Evolutionary conservation across 2,329 filamentous ascomycete species (phyloP).

Genomic region (Xylaria sp.): DNA sequence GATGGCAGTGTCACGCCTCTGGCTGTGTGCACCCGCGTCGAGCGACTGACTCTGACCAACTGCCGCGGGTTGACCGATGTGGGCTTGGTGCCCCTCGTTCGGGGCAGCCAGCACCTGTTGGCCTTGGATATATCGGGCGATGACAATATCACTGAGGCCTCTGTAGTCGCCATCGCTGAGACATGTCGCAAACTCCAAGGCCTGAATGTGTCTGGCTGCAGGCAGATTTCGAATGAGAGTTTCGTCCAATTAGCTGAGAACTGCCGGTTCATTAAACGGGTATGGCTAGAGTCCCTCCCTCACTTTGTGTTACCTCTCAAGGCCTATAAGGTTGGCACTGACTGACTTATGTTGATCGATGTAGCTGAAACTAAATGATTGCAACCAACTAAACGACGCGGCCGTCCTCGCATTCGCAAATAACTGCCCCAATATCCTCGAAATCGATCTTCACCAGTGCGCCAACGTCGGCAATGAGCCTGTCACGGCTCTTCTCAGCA

Average conservation of each 20-base stretch:
- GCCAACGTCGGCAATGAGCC: constrained; percentile 82
- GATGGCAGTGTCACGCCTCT: constrained; percentile 90
- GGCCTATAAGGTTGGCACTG: constrained; percentile 6
- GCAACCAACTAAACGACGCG: constrained; percentile 82
- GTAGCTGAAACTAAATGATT: constrained; percentile 96
- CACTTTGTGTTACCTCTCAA: not conserved
- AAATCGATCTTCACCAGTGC: constrained; percentile 94
- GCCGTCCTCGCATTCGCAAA: constrained; percentile 87
- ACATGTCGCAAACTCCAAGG: constrained; percentile 90
- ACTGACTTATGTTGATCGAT: constrained; percentile 46
- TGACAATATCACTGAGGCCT: constrained; percentile 61
- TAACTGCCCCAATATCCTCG: constrained; percentile 90
- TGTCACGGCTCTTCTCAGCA: constrained; percentile 80
- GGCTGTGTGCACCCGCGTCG: constrained; percentile 85
- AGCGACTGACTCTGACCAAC: constrained; percentile 91
- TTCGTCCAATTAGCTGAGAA: constrained; percentile 81
- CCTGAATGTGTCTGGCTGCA: constrained; percentile 89
- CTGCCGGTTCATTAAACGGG: constrained; percentile 87
- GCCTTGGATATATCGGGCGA: constrained; percentile 91
- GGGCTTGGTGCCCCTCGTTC: constrained; percentile 81
- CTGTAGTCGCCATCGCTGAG: constrained; percentile 71
- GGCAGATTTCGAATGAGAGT: constrained; percentile 85
- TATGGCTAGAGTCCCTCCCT: constrained; percentile 58
- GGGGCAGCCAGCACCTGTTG: constrained; percentile 81
- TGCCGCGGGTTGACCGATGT: constrained; percentile 86